Evolutionary conservation across 768 basidiomycete genomes (phyloP).

Genomic region (Aureoboletus auriporus): DNA sequence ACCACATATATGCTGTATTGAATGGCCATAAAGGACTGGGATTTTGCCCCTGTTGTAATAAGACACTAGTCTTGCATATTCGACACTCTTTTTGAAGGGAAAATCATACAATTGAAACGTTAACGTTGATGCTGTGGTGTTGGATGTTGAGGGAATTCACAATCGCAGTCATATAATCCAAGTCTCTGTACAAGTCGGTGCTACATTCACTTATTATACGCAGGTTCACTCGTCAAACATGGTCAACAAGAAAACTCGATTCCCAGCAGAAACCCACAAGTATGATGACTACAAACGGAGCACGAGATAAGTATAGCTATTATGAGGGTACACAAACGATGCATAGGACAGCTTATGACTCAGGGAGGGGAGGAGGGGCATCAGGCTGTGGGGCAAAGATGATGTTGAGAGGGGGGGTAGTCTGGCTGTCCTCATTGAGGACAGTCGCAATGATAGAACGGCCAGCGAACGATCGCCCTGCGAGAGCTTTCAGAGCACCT

Average conservation of each 20-base stretch:
- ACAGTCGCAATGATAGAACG: constrained; percentile 85
- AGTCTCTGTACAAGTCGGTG: no score
- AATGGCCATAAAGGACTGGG: no score
- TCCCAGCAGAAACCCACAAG: neutral
- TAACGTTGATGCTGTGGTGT: no score
- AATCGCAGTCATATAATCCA: no score
- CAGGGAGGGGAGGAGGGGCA: constrained; percentile 73
- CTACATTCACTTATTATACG: no score
- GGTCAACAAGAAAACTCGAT: neutral
- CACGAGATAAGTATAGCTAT: constrained; percentile 13
- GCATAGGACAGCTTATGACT: constrained; percentile 16
- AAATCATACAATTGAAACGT: no score
- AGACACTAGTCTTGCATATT: no score
- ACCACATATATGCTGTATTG: no score
- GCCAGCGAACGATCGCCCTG: constrained; percentile 85
- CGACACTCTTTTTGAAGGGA: no score
- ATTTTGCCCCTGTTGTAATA: no score
- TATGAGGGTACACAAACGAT: constrained; percentile 10
- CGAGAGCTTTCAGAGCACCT: constrained; percentile 78
- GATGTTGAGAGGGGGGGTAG: constrained; percentile 74
- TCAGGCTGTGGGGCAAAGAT: constrained; percentile 85
- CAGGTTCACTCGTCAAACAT: no score
- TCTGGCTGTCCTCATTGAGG: constrained; percentile 79
- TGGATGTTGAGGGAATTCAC: no score
- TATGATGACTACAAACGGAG: constrained; percentile 23